Percentiles rank a stretch among this genome's conserved stretches.
Evolutionary conservation across 176 grass and related monocot species (phyloP).

Genomic region (Eragrostis nindensis): DNA sequence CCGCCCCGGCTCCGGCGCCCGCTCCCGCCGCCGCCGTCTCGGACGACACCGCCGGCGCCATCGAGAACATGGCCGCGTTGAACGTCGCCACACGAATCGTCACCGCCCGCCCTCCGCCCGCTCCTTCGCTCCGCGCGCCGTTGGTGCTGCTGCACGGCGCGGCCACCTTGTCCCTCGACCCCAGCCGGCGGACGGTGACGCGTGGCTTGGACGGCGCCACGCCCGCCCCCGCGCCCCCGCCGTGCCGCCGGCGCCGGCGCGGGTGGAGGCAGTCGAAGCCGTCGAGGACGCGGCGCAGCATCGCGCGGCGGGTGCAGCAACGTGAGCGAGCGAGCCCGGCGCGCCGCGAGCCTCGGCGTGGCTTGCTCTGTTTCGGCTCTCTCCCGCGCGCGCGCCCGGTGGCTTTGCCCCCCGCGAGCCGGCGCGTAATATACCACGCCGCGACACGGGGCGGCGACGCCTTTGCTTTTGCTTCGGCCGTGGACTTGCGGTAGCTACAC

Average conservation of each 20-base stretch:
- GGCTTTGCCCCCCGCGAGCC: neutral
- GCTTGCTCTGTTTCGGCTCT: too few relatives aligned
- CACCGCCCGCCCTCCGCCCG: conserved; percentile 7
- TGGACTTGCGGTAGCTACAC: conserved; percentile 10
- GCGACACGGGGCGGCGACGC: conserved; percentile 29
- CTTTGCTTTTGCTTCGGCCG: conserved; percentile 26
- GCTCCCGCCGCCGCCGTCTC: neutral
- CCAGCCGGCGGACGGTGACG: conserved; percentile 46
- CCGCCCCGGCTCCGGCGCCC: neutral
- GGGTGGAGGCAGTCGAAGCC: conserved; percentile 48
- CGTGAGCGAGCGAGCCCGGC: neutral
- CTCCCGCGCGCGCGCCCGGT: neutral
- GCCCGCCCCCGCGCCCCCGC: neutral
- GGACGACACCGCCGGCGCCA: conserved; percentile 69
- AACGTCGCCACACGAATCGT: conserved; percentile 87
- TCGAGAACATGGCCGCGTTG: conserved; percentile 97
- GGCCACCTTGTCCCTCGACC: neutral
- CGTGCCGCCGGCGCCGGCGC: conserved; percentile 49
- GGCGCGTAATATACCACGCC: conserved; percentile 18
- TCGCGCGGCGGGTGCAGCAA: neutral
- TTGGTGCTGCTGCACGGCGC: neutral
- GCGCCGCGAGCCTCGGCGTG: neutral
- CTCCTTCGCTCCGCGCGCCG: neutral
- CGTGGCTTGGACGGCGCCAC: conserved; percentile 34
- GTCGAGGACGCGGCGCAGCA: conserved; percentile 53